phyloP scores from a whole-genome alignment of 306 rosid genomes.

The Gastrolobium villosum region DNA sequence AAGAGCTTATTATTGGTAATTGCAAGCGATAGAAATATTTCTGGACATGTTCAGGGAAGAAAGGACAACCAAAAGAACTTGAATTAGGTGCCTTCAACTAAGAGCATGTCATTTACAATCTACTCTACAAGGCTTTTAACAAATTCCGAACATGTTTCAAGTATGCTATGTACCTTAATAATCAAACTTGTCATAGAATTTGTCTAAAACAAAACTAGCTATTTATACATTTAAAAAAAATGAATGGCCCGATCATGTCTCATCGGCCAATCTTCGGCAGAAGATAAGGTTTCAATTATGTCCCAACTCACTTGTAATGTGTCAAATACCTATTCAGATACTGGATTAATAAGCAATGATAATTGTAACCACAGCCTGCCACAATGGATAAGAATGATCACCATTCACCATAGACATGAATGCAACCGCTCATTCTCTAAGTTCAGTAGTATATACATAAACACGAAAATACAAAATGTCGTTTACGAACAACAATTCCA shows the following conservation, averaged over 20 bases:
- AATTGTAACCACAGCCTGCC: not conserved
- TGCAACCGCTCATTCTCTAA: slow-evolving; percentile 18
- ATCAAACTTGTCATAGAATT: slow-evolving; percentile 4
- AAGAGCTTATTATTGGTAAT: not conserved
- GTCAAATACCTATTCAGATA: not conserved
- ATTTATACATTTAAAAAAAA: not conserved
- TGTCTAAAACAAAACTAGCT: slow-evolving; percentile 6
- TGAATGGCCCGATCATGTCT: no score
- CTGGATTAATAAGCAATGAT: slow-evolving; percentile 10
- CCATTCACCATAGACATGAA: not conserved
- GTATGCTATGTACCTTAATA: not conserved
- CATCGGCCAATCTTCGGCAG: no score
- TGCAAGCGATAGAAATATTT: slow-evolving; percentile 17
- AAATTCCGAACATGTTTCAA: slow-evolving; percentile 30
- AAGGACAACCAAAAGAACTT: not conserved
- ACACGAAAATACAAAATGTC: slow-evolving; percentile 33
- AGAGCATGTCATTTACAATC: slow-evolving; percentile 7
- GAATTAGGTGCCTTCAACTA: not conserved
- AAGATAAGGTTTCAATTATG: slow-evolving; percentile 20
- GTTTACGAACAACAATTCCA: slow-evolving; percentile 17
- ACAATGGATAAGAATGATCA: not conserved
- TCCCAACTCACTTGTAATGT: not conserved
- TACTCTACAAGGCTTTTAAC: slow-evolving; percentile 10
- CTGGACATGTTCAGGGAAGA: slow-evolving; percentile 10
- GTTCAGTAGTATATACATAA: not conserved